phyloP scores from a whole-genome alignment of 2,329 filamentous ascomycete genomes.

The Didymella exigua region DNA sequence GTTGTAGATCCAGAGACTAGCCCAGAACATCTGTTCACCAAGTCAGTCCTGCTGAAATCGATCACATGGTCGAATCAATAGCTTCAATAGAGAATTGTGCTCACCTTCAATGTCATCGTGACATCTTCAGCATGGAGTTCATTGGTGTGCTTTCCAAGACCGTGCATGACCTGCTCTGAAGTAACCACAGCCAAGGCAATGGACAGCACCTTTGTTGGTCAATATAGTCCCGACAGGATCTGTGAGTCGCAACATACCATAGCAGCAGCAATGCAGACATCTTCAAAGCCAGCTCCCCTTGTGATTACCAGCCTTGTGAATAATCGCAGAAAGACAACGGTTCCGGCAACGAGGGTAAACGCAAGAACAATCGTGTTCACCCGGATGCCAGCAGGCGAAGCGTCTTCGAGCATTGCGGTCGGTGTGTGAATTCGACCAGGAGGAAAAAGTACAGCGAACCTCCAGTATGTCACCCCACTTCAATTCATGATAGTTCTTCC shows the following conservation, averaged over 20 bases:
- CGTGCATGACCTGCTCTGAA: slow-evolving; percentile 39
- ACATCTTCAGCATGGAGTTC: slow-evolving; percentile 14
- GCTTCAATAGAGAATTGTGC: not conserved
- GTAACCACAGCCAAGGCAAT: slow-evolving; percentile 37
- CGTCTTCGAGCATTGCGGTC: slow-evolving; percentile 19
- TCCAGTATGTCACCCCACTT: slow-evolving; percentile 18
- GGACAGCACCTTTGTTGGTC: slow-evolving; percentile 28
- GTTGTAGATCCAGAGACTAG: slow-evolving; percentile 42
- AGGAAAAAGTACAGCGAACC: slow-evolving; percentile 10
- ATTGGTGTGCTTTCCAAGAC: slow-evolving; percentile 32
- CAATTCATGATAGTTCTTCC: slow-evolving; percentile 8
- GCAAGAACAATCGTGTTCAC: slow-evolving; percentile 39
- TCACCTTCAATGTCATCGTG: slow-evolving; percentile 20
- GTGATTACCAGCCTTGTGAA: slow-evolving; percentile 37
- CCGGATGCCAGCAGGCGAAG: slow-evolving; percentile 38
- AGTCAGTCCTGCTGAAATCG: not conserved
- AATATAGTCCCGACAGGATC: not conserved
- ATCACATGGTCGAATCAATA: too few species aligned
- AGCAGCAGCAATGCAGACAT: slow-evolving; percentile 38
- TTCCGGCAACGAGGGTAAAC: slow-evolving; percentile 40
- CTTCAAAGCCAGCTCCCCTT: slow-evolving; percentile 35
- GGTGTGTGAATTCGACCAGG: not conserved
- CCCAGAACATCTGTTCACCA: slow-evolving; percentile 42
- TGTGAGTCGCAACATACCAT: slow-evolving; percentile 31
- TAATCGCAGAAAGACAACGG: slow-evolving; percentile 38